phyloP scores from a whole-genome alignment of 164 flowering plant species.

The Piper betle region DNA sequence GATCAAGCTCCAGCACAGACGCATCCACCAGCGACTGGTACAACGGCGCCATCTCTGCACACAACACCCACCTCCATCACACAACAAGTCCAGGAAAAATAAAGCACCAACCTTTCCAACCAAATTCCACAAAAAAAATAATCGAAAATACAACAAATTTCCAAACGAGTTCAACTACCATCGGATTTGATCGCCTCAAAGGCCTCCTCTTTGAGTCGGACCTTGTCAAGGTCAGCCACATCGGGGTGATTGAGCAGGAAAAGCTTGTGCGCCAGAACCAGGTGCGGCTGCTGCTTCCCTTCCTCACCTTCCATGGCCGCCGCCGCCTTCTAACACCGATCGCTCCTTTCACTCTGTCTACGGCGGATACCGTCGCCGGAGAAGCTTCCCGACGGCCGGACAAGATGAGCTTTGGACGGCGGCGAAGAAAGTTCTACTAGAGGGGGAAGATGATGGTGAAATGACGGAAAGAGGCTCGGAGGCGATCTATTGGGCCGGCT shows the following conservation, averaged over 20 bases:
- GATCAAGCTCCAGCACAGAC: constrained; percentile 57
- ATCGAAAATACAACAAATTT: neutral
- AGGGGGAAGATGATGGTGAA: neutral
- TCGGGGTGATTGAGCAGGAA: constrained; percentile 74
- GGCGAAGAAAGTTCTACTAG: neutral
- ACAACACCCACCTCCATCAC: neutral
- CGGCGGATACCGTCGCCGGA: neutral
- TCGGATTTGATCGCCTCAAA: constrained; percentile 39
- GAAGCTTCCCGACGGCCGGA: neutral
- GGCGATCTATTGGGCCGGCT: too few species aligned
- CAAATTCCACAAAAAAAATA: too few species aligned
- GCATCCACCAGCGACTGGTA: constrained; percentile 52
- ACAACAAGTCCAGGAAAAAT: neutral
- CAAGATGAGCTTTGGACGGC: too few species aligned
- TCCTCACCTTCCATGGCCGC: constrained; percentile 53
- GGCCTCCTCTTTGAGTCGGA: constrained; percentile 70
- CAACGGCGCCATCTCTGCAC: constrained; percentile 68
- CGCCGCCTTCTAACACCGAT: neutral
- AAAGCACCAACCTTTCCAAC: too few species aligned
- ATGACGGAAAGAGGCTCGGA: neutral
- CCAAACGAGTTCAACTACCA: constrained; percentile 24
- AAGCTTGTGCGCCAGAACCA: constrained; percentile 57
- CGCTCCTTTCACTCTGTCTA: too few species aligned
- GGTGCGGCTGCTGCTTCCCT: constrained; percentile 59
- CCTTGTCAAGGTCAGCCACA: constrained; percentile 81